A percentile compares a stretch with the other conserved stretches of the same genome.
These are phyloP conservation scores for Herpotrichia juniperi DNA, from an alignment of 2,329 filamentous ascomycete genomes.

Conservation along the genomic window DNA sequence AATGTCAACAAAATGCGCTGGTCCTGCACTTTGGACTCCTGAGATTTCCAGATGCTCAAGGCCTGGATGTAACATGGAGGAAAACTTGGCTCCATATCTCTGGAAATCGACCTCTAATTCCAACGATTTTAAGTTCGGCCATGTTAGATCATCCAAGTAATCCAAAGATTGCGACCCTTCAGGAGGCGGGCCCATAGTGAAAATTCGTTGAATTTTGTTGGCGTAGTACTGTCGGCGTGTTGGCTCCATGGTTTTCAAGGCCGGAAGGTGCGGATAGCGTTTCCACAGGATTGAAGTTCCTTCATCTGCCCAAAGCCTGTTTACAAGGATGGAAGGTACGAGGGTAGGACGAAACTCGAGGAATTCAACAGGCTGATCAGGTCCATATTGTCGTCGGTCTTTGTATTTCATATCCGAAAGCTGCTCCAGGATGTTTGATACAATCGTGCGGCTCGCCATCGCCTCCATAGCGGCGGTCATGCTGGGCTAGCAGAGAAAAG, in stretches of 20 bases:
- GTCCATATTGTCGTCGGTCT: slow-evolving; percentile 35
- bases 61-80: slow-evolving; percentile 26
- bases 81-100: slow-evolving; percentile 22
- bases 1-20: slow-evolving; percentile 24
- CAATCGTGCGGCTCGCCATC: slow-evolving; percentile 29
- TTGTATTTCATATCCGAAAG: slow-evolving; percentile 40
- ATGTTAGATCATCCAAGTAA: slow-evolving; percentile 31
- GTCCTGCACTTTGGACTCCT: slow-evolving; percentile 28
- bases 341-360: slow-evolving; percentile 42
- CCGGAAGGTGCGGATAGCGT: slow-evolving; percentile 36
- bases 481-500: slow-evolving; percentile 9
- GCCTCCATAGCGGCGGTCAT: slow-evolving; percentile 29
- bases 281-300: slow-evolving; percentile 40
- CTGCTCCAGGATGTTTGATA: slow-evolving; percentile 31
- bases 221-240: slow-evolving; percentile 38
- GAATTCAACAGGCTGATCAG: slow-evolving; percentile 39
- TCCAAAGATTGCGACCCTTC: slow-evolving; percentile 21
- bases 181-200: slow-evolving; percentile 23
- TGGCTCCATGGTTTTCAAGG: slow-evolving; percentile 25
- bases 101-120: slow-evolving; percentile 38
- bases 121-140: slow-evolving; percentile 36
- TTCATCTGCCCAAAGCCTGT: slow-evolving; percentile 40
- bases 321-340: slow-evolving; percentile 37
- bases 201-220: slow-evolving; percentile 35
- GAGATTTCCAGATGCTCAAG: slow-evolving; percentile 34